Conservation (phyloP, 2,329 filamentous ascomycete genomes). For the Phialocephala subalpina region DNA sequence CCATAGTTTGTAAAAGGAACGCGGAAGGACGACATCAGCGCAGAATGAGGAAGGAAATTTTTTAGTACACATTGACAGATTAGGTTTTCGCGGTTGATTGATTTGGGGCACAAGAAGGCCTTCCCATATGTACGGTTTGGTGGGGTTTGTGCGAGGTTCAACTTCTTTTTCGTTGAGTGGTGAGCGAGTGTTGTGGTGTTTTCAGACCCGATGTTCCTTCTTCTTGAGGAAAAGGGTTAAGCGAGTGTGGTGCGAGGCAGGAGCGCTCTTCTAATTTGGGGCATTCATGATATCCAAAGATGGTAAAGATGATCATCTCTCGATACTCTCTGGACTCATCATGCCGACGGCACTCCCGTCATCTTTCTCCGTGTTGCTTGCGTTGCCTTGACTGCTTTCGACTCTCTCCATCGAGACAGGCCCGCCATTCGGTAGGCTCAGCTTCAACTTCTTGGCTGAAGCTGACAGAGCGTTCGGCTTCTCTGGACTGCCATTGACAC, state of each 20-base stretch:
- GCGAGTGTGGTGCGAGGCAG: not conserved
- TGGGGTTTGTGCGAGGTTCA: not conserved
- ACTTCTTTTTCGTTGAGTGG: not conserved
- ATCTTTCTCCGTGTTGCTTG: slow-evolving; percentile 67
- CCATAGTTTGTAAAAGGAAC: not conserved
- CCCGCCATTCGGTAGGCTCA: slow-evolving; percentile 39
- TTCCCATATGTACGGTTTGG: slow-evolving; percentile 5
- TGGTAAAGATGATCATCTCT: slow-evolving; percentile 24
- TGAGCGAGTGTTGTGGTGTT: slow-evolving; percentile 1
- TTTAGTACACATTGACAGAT: slow-evolving; percentile 11
- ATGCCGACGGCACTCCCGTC: slow-evolving; percentile 76
- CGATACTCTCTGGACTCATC: slow-evolving; percentile 81
- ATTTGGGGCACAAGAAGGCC: not conserved
- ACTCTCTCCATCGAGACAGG: slow-evolving; percentile 62
- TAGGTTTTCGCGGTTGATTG: not conserved
- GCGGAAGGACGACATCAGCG: not conserved
- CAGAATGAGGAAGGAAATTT: not conserved
- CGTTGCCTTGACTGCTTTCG: slow-evolving; percentile 62
- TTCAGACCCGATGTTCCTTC: not conserved
- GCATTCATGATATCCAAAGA: not conserved
- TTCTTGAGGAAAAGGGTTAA: not conserved
- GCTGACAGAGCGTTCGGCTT: slow-evolving; percentile 50
- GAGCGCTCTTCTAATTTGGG: not conserved
- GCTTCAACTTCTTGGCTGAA: slow-evolving; percentile 62
- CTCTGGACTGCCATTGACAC: slow-evolving; percentile 48